These are phyloP conservation scores for Coemansia sp. DNA, from an alignment of 192 early-diverging fungal genomes.

Conservation along the genomic window DNA sequence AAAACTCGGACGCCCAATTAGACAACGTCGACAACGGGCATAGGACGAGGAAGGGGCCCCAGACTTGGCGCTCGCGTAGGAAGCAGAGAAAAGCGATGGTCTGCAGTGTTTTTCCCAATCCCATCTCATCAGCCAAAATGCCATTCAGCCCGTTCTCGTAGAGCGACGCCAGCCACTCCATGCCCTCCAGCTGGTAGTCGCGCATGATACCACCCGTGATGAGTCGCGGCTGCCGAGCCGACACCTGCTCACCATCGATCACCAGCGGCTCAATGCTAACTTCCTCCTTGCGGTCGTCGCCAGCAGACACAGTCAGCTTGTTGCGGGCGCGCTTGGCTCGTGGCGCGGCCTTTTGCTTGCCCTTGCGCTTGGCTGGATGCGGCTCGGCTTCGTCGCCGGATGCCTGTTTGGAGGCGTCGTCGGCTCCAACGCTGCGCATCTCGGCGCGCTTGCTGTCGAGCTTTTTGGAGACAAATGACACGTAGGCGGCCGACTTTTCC, in stretches of 20 bases:
- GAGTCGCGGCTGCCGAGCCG: conserved; percentile 72
- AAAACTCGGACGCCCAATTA: conserved; percentile 93
- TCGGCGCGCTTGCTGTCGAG: conserved; percentile 74
- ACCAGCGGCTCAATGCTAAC: conserved; percentile 1
- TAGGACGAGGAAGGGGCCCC: conserved; percentile 87
- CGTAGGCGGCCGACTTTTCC: conserved; percentile 79
- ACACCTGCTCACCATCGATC: conserved; percentile 49
- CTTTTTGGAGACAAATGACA: conserved; percentile 71
- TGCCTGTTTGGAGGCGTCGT: conserved; percentile 16
- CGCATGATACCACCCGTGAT: conserved; percentile 84
- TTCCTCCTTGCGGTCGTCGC: neutral
- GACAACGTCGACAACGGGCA: conserved; percentile 85
- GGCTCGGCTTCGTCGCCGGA: conserved; percentile 9
- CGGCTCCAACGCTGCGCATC: conserved; percentile 53
- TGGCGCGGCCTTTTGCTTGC: conserved; percentile 18
- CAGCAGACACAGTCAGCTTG: neutral
- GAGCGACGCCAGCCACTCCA: conserved; percentile 93
- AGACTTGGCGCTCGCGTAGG: conserved; percentile 72
- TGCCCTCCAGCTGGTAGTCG: conserved; percentile 91
- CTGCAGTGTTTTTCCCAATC: conserved; percentile 92
- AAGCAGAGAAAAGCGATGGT: conserved; percentile 87
- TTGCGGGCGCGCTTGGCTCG: neutral
- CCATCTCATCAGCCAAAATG: conserved; percentile 96
- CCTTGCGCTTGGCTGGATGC: conserved; percentile 10
- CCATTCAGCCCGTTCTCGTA: conserved; percentile 97